A percentile compares a stretch with the other conserved stretches of the same genome.
Evolutionary conservation across 441 rosid genomes (phyloP).

Genomic region (Erysimum pusillum): DNA sequence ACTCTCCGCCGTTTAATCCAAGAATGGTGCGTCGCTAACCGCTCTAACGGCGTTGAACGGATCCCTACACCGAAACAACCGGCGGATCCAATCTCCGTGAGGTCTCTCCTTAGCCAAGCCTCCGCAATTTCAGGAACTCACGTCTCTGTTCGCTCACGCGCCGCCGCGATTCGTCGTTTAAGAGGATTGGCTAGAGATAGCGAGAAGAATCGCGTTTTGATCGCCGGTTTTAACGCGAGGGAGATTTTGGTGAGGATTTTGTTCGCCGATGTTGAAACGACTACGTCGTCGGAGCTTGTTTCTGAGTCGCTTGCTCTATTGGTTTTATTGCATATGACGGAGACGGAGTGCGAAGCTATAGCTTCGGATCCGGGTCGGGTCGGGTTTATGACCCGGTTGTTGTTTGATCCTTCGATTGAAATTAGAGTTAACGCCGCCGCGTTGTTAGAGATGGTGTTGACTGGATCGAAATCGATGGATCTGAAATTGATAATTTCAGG

Average conservation of each 20-base stretch:
- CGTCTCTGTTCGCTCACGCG: constrained; percentile 54
- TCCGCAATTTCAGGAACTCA: constrained; percentile 50
- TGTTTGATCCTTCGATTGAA: constrained; percentile 70
- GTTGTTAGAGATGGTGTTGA: constrained; percentile 70
- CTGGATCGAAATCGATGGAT: constrained; percentile 71
- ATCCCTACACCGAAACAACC: constrained; percentile 98
- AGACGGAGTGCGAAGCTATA: constrained; percentile 45
- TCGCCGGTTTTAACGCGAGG: constrained; percentile 62
- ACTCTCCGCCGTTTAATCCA: constrained; percentile 79
- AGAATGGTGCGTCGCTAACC: constrained; percentile 68
- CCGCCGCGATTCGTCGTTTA: constrained; percentile 76
- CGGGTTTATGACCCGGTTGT: constrained; percentile 55
- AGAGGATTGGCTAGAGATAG: constrained; percentile 83
- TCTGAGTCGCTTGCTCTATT: constrained; percentile 73
- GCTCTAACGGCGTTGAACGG: constrained; percentile 65
- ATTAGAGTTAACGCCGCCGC: constrained; percentile 86
- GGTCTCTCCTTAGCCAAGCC: constrained; percentile 66
- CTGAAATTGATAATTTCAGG: constrained; percentile 49
- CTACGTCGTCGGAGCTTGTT: constrained; percentile 54
- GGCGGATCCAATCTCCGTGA: constrained; percentile 77
- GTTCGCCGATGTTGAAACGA: constrained; percentile 40
- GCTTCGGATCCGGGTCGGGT: constrained; percentile 61
- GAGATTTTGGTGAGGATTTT: constrained; percentile 53
- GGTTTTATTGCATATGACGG: constrained; percentile 71
- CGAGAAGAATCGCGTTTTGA: constrained; percentile 75